These are phyloP conservation scores for Trichoderma harzianum DNA, from an alignment of 2,329 filamentous ascomycete species.

Conservation along the genomic window DNA sequence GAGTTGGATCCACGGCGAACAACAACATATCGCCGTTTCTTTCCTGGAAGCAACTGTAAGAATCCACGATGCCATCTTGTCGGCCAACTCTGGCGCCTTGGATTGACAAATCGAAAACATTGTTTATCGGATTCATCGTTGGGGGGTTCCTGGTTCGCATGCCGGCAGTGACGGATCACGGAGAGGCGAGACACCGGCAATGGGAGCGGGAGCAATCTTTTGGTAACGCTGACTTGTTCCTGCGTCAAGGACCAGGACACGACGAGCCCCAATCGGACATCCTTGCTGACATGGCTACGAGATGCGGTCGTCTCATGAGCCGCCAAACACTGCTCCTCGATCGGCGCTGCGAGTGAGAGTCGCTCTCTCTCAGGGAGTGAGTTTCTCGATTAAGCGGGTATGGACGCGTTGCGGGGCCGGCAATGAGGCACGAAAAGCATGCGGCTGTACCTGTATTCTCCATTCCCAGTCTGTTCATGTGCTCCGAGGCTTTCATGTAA, in stretches of 20 bases:
- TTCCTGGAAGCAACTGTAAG: background rate
- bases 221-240: constrained; percentile 3
- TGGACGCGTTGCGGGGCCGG: background rate
- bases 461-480: constrained; percentile 16
- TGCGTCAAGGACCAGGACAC: background rate
- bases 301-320: constrained; percentile 20
- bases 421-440: background rate
- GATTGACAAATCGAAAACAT: constrained; percentile 11
- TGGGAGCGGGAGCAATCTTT: background rate
- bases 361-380: constrained; percentile 4
- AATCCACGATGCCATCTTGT: background rate
- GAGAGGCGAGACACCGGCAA: constrained; percentile 7
- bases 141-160: constrained; percentile 9
- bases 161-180: constrained; percentile 8
- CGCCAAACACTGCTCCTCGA: constrained; percentile 6
- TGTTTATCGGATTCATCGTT: constrained; percentile 8
- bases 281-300: background rate
- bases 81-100: constrained; percentile 1
- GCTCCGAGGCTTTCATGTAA: constrained; percentile 9
- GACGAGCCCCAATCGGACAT: constrained; percentile 3
- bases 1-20: background rate
- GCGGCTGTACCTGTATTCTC: background rate
- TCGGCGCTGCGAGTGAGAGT: background rate
- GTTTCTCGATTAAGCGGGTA: background rate
- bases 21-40: background rate